Evolutionary conservation across 2,329 filamentous ascomycete genomes (phyloP), one percentile per base, ranked within the genome.

Genomic region (Cladophialophora yegresii): DNA sequence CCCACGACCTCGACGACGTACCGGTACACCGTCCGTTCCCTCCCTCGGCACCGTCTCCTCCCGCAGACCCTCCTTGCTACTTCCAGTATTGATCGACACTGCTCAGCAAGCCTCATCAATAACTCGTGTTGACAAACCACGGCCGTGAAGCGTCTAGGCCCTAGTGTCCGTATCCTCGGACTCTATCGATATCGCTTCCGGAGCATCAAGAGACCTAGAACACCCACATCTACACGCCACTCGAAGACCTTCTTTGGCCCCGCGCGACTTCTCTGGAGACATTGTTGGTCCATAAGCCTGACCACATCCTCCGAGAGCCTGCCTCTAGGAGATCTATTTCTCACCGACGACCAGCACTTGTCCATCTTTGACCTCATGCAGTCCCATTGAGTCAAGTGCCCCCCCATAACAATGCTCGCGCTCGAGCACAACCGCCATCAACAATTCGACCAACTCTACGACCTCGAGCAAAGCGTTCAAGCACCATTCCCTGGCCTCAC

Each of bases 391-490:
- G 32, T 28, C 36, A 20, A 55, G 45, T 22, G 10, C 32, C 43
- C 16, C 12, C 20, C 30, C 36, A 33, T 45, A 54, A 69, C 64
- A 54, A 71, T 71, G 70, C 69, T 71, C 56, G 65, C 54, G 12
- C 64, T 68, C 56, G 66, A 71, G 69, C 70, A 70, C 54, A 67
- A 64, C n/a, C 66, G 55, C 49, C 63, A 56, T 43, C 65, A 64
- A 54, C 67, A 64, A n/a, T 64, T 58, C 60, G 65, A 69, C 33
- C 62, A 64, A 54, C 33, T 40, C 9, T 71, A 62, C 58, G 56
- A 66, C 50, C 33, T 62, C 30, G 67, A 69, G 26, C 47, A 64
- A 33, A 65, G 22, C 66, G 63, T 67, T 13, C 65, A 68, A 53
- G 69, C 69, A 47, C 68, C 67, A 2, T 71, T 69, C 53, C 63